A percentile compares a stretch with the other conserved stretches of the same genome.
Conservation (phyloP, 2,329 filamentous ascomycete genomes). For the Pseudodiploospora longispora region DNA sequence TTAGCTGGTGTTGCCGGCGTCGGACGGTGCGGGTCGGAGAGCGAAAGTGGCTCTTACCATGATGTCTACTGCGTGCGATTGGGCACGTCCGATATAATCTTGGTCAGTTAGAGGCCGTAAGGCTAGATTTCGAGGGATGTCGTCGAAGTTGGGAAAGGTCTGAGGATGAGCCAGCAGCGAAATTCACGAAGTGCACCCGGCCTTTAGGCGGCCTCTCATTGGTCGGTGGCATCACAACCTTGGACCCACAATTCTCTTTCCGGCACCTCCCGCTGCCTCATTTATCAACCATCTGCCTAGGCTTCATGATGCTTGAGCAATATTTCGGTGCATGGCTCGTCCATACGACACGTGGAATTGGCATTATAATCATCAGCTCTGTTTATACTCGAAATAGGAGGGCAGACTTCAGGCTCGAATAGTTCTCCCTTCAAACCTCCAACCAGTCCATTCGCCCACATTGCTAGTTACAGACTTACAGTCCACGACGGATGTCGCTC, state of each 20-base stretch:
- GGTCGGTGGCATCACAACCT: conserved; percentile 11
- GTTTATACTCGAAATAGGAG: too few relatives aligned
- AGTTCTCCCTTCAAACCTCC: too few relatives aligned
- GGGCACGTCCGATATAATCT: conserved; percentile 18
- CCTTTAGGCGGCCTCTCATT: conserved; percentile 25
- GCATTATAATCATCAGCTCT: too few relatives aligned
- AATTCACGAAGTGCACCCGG: conserved; percentile 26
- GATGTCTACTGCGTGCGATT: conserved; percentile 24
- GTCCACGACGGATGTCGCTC: too few relatives aligned
- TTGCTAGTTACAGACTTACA: too few relatives aligned
- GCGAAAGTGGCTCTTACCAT: conserved; percentile 25
- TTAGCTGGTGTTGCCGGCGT: conserved; percentile 20
- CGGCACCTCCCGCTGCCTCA: conserved; percentile 2
- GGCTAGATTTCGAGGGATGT: conserved; percentile 18
- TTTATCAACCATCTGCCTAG: neutral
- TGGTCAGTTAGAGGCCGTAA: conserved; percentile 17
- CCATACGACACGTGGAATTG: neutral
- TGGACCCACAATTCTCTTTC: conserved; percentile 15
- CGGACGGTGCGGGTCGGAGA: neutral
- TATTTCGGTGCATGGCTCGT: neutral
- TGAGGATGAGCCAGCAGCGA: conserved; percentile 24
- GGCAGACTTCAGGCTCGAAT: too few relatives aligned
- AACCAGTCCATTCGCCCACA: too few relatives aligned
- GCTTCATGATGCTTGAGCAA: neutral
- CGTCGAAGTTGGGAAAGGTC: conserved; percentile 17